Percentiles rank a stretch among this genome's conserved stretches.
phyloP scores from a whole-genome alignment of 1,139 yeast genomes.

The Lodderomyces orthopsilosis region DNA sequence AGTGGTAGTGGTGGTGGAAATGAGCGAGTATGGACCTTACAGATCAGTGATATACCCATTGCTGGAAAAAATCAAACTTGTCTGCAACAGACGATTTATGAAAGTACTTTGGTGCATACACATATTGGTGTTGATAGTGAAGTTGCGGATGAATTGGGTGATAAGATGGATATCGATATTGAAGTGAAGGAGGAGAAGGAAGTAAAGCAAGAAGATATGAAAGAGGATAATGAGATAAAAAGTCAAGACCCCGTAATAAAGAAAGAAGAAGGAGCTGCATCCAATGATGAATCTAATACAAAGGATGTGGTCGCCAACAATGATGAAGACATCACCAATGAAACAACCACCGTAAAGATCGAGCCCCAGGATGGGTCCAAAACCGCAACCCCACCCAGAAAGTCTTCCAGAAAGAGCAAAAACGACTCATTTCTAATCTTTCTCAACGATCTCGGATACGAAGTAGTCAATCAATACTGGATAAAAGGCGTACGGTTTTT shows the following conservation, averaged over 20 bases:
- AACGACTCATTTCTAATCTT: conserved; percentile 46
- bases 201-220: conserved; percentile 3
- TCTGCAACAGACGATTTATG: conserved; percentile 65
- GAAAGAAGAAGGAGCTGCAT: background rate
- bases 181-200: conserved; percentile 2
- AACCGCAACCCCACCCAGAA: too few relatives aligned
- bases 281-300: background rate
- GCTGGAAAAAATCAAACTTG: conserved; percentile 74
- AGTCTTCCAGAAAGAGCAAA: conserved; percentile 9
- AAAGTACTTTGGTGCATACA: conserved; percentile 56
- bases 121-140: conserved; percentile 19
- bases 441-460: conserved; percentile 70
- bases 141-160: conserved; percentile 3
- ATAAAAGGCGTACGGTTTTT: conserved; percentile 63
- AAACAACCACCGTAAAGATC: conserved; percentile 1
- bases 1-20: conserved; percentile 26
- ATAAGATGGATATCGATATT: conserved; percentile 28
- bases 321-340: background rate
- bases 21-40: conserved; percentile 58
- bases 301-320: background rate
- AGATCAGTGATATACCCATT: conserved; percentile 77
- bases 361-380: background rate
- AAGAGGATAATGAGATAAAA: background rate
- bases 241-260: background rate
- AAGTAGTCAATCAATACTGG: conserved; percentile 63